Percentiles rank a stretch among this genome's conserved stretches.
phyloP scores from a whole-genome alignment of 2,329 filamentous ascomycete species.

The Scleromitrula shiraiana region DNA sequence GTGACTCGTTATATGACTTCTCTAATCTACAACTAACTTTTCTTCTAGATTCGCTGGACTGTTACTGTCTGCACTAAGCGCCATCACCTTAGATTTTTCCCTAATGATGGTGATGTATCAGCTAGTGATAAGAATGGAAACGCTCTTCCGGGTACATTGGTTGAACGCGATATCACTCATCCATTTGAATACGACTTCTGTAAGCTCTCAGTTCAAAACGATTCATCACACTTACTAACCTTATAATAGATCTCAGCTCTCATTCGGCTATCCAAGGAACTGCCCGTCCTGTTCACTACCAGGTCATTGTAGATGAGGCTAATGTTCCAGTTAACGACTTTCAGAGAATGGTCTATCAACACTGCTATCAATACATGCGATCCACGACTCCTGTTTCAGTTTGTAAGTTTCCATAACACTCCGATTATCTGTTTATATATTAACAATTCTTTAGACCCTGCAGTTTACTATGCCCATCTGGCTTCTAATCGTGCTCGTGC shows the following conservation, averaged over 20 bases:
- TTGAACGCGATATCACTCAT: conserved; percentile 85
- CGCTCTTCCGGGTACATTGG: conserved; percentile 74
- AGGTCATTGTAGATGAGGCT: conserved; percentile 78
- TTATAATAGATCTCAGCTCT: conserved; percentile 35
- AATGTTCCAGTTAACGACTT: conserved; percentile 58
- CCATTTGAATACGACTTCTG: conserved; percentile 89
- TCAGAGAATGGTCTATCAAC: conserved; percentile 86
- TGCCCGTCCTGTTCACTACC: conserved; percentile 84
- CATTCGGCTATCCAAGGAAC: conserved; percentile 88
- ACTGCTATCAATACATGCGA: conserved; percentile 87
- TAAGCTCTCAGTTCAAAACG: no score
- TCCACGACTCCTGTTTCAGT: conserved; percentile 84
- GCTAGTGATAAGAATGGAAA: conserved; percentile 70
- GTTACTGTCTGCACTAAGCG: conserved; percentile 88
- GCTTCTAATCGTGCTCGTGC: conserved; percentile 71
- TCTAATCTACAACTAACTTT: no score
- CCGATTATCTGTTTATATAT: conserved; percentile 16
- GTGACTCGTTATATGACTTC: no score
- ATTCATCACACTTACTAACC: no score
- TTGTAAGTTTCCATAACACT: conserved; percentile 36
- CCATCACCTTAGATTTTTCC: conserved; percentile 91
- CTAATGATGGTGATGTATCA: conserved; percentile 42
- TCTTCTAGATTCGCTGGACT: conserved; percentile 55
- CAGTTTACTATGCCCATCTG: conserved; percentile 93
- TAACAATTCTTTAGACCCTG: conserved; percentile 47